phyloP scores from a whole-genome alignment of 2,329 filamentous ascomycete genomes.

The Pyrenophora seminiperda region DNA sequence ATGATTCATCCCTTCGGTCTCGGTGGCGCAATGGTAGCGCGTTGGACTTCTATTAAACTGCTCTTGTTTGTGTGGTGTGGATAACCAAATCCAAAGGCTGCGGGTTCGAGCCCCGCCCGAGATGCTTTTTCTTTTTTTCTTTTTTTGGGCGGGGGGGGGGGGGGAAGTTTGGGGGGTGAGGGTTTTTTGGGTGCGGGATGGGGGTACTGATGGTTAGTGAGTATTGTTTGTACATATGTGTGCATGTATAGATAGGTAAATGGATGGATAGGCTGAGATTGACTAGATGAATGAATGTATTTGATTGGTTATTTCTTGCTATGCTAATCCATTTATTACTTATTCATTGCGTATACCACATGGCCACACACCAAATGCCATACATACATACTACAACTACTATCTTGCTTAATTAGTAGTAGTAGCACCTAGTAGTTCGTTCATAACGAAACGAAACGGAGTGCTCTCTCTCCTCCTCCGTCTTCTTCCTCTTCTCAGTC shows the following conservation, averaged over 20 bases:
- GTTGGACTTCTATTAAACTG: slow-evolving; percentile 38
- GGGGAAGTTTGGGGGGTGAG: not conserved
- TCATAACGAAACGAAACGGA: too few relatives aligned
- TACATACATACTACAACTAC: too few relatives aligned
- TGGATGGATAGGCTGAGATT: too few relatives aligned
- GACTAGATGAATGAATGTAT: not conserved
- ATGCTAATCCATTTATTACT: too few relatives aligned
- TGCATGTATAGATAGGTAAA: too few relatives aligned
- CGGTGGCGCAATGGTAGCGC: slow-evolving; percentile 44
- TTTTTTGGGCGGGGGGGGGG: not conserved
- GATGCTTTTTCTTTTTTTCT: slow-evolving; percentile 29
- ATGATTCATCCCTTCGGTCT: slow-evolving; percentile 32
- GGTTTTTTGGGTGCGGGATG: not conserved
- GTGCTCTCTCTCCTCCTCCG: not conserved
- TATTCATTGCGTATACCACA: too few relatives aligned
- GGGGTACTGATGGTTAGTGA: too few relatives aligned
- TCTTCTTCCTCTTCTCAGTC: not conserved
- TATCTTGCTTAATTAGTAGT: too few relatives aligned
- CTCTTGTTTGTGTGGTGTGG: too few relatives aligned
- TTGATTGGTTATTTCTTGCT: not conserved
- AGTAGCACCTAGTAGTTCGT: too few relatives aligned
- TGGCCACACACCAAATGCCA: too few relatives aligned
- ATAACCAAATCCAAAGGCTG: slow-evolving; percentile 43
- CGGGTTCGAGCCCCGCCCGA: slow-evolving; percentile 43
- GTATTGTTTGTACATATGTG: too few relatives aligned